Conservation (phyloP, 805 yeast genomes). For the Wickerhamomyces hampshirensis region DNA sequence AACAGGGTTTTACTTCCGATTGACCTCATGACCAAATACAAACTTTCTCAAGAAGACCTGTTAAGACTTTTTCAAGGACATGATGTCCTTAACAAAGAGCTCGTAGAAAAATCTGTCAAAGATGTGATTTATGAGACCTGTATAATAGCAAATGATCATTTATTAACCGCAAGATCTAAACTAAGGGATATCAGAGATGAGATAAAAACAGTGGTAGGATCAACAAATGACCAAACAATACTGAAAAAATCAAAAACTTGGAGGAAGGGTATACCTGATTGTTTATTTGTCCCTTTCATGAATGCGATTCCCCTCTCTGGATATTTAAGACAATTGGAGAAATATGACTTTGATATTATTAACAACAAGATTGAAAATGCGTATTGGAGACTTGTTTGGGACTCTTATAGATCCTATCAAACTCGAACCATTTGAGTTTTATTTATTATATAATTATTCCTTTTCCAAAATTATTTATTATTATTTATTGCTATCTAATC, state of each 20-base stretch:
- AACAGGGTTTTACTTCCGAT: slow-evolving; percentile 52
- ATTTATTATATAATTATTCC: slow-evolving; percentile 1
- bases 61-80: slow-evolving; percentile 38
- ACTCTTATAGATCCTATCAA: slow-evolving; percentile 20
- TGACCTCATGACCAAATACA: slow-evolving; percentile 48
- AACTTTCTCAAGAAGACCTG: slow-evolving; percentile 60
- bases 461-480: not conserved
- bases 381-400: slow-evolving; percentile 26
- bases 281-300: slow-evolving; percentile 64
- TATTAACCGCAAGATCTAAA: slow-evolving; percentile 62
- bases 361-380: slow-evolving; percentile 19
- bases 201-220: slow-evolving; percentile 21
- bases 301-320: slow-evolving; percentile 58
- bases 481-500: too few species aligned
- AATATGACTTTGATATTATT: slow-evolving; percentile 58
- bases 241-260: slow-evolving; percentile 31
- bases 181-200: slow-evolving; percentile 38
- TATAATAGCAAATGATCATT: slow-evolving; percentile 73
- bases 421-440: slow-evolving; percentile 15
- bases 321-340: slow-evolving; percentile 57
- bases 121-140: slow-evolving; percentile 68
- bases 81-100: slow-evolving; percentile 14
- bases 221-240: slow-evolving; percentile 24
- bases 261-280: slow-evolving; percentile 53
- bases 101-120: slow-evolving; percentile 36